phyloP scores from a whole-genome alignment of 2,329 filamentous ascomycete species.

The Phaeosphaeriaceae sp. region DNA sequence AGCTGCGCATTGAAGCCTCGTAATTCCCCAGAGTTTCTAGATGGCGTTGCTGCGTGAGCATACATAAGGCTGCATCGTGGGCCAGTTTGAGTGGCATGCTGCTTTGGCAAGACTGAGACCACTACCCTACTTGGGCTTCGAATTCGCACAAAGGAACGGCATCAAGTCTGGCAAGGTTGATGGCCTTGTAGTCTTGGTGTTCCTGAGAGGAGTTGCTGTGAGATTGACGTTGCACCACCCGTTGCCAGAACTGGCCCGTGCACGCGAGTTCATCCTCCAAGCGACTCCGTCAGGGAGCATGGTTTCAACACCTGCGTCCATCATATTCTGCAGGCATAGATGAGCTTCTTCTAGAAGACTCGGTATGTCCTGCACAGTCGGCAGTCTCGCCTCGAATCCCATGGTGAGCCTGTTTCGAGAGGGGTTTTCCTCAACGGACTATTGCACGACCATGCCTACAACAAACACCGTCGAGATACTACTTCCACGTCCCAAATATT shows the following conservation, averaged over 20 bases:
- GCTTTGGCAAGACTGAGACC: neutral
- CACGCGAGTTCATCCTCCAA: no score
- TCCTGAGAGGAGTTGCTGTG: neutral
- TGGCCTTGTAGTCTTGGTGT: neutral
- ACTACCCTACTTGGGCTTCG: neutral
- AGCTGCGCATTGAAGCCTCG: neutral
- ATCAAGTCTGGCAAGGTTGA: neutral
- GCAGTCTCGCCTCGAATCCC: neutral
- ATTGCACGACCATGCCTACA: no score
- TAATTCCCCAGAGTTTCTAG: neutral
- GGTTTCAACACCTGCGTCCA: no score
- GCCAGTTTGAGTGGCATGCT: neutral
- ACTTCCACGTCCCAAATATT: no score
- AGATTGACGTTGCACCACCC: neutral
- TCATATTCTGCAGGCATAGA: no score
- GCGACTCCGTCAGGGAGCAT: no score
- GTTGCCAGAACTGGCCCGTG: no score
- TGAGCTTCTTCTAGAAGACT: no score
- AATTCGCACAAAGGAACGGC: neutral
- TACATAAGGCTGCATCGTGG: neutral
- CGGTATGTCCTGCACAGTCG: neutral
- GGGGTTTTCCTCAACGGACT: no score
- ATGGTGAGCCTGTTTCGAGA: no score
- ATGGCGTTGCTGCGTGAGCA: neutral
- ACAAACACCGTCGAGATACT: no score